Evolutionary conservation across 2,329 filamentous ascomycete genomes (phyloP).

Genomic region (Colletotrichum filicis): DNA sequence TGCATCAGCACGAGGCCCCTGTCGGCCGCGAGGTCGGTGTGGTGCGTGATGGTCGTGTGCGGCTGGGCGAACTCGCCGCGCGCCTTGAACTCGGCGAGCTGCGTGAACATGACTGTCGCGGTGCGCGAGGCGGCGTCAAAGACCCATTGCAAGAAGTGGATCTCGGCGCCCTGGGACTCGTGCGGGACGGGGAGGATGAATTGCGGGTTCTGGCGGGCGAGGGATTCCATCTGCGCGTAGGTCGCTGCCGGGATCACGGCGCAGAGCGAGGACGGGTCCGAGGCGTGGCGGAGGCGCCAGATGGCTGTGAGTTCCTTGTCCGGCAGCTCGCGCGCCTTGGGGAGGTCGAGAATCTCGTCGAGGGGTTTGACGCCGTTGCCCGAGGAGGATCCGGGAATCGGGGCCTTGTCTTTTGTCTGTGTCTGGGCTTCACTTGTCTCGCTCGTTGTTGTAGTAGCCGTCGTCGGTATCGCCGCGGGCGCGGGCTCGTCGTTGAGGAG

Average conservation of each 20-base stretch:
- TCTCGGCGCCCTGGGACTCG: conserved; percentile 78
- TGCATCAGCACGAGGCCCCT: conserved; percentile 89
- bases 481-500: conserved; percentile 40
- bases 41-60: conserved; percentile 94
- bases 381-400: conserved; percentile 39
- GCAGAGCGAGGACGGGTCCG: conserved; percentile 80
- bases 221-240: conserved; percentile 77
- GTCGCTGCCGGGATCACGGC: conserved; percentile 80
- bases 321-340: conserved; percentile 79
- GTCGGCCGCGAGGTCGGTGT: conserved; percentile 79
- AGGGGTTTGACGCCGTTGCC: conserved; percentile 54
- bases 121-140: conserved; percentile 77
- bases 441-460: background rate
- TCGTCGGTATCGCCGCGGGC: conserved; percentile 40
- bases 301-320: conserved; percentile 85
- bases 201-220: conserved; percentile 81
- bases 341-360: conserved; percentile 75
- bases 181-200: conserved; percentile 91
- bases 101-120: conserved; percentile 89
- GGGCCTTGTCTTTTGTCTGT: background rate
- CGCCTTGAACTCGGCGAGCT: conserved; percentile 91
- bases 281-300: conserved; percentile 89
- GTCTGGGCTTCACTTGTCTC: background rate
- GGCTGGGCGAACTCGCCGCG: conserved; percentile 90
- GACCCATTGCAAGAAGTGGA: conserved; percentile 97